phyloP scores from a whole-genome alignment of 2,329 filamentous ascomycete species.

The Penicillium sp. region DNA sequence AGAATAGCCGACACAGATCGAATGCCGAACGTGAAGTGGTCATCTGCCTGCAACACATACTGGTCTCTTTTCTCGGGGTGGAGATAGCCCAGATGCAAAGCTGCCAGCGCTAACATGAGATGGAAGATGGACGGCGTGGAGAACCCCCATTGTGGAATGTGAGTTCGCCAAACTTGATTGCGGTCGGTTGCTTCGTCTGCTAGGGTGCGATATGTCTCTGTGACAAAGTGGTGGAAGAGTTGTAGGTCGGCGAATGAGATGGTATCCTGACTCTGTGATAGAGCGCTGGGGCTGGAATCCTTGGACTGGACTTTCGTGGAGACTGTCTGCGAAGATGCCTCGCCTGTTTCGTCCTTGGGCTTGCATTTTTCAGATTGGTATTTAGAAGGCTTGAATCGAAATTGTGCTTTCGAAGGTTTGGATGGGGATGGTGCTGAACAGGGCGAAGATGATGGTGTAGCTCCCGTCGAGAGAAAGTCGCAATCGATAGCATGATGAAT shows the following conservation, averaged over 20 bases:
- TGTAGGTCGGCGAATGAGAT: conserved; percentile 31
- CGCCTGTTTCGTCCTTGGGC: conserved; percentile 8
- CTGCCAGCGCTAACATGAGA: conserved; percentile 32
- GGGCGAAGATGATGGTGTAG: conserved; percentile 7
- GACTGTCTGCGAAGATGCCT: conserved; percentile 3
- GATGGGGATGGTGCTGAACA: conserved; percentile 4
- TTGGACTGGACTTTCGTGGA: neutral
- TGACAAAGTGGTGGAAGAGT: conserved; percentile 35
- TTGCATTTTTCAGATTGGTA: conserved; percentile 12
- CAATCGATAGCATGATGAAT: conserved; percentile 29
- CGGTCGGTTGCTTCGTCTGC: conserved; percentile 18
- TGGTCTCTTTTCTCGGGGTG: conserved; percentile 16
- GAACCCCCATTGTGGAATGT: conserved; percentile 33
- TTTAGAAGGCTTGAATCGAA: conserved; percentile 22
- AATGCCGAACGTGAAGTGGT: conserved; percentile 37
- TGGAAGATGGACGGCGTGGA: conserved; percentile 33
- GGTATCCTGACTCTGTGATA: conserved; percentile 10
- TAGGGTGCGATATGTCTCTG: conserved; percentile 28
- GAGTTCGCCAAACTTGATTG: conserved; percentile 29
- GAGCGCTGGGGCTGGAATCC: neutral
- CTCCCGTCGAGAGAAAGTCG: conserved; percentile 17
- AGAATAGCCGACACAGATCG: conserved; percentile 32
- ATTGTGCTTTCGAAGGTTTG: conserved; percentile 2
- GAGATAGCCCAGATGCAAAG: conserved; percentile 28
- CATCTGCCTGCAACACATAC: conserved; percentile 30